Evolutionary conservation across 148 eudicot genomes (phyloP).

Genomic region (Pharnaceum exiguum): DNA sequence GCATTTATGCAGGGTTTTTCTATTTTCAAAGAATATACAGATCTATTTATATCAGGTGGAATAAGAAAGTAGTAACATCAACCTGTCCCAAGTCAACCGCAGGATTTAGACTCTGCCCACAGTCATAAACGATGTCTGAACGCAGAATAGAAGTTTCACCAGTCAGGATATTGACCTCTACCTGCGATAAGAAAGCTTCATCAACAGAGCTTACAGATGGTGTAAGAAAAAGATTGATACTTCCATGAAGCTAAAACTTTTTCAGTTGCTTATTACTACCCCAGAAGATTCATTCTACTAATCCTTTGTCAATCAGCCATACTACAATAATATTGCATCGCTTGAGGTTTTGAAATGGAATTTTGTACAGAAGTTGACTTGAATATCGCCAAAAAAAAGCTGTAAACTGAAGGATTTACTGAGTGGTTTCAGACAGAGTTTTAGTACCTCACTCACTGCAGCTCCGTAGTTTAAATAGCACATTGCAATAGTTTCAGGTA

Average conservation of each 20-base stretch:
- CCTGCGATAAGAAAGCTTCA: constrained; percentile 40
- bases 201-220: neutral
- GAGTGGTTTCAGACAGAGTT: neutral
- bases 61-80: neutral
- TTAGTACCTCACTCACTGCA: constrained; percentile 95
- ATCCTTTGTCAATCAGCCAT: too few relatives aligned
- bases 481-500: constrained; percentile 54
- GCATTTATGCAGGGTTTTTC: neutral
- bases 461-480: constrained; percentile 82
- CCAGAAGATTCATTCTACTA: too few relatives aligned
- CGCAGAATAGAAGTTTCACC: constrained; percentile 77
- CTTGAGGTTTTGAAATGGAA: neutral
- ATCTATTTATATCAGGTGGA: too few relatives aligned
- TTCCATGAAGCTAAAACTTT: too few relatives aligned
- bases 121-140: constrained; percentile 83
- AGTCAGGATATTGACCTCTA: constrained; percentile 74
- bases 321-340: too few relatives aligned
- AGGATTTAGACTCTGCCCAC: constrained; percentile 95
- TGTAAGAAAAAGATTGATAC: neutral
- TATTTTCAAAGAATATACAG: too few relatives aligned
- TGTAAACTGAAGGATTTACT: neutral
- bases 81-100: constrained; percentile 99
- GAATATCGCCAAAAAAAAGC: neutral
- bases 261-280: too few relatives aligned
- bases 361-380: neutral